Conservation (phyloP, 345 rosid genomes). For the Bruguiera gymnorhiza region DNA sequence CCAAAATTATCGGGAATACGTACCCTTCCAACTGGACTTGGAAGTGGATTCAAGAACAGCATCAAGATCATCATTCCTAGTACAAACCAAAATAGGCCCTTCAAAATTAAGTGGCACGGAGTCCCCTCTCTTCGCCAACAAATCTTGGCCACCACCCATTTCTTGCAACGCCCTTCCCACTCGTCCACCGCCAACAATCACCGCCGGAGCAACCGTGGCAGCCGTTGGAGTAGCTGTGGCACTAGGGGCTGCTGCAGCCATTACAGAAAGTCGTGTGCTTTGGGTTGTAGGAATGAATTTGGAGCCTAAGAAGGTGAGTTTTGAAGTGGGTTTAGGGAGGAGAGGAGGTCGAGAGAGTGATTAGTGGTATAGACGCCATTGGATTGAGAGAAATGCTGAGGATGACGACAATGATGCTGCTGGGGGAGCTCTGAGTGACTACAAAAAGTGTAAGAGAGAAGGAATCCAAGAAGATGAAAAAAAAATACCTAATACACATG, state of each 20-base stretch:
- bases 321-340: constrained; percentile 23
- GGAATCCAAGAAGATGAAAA: too few relatives aligned
- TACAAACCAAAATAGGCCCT: constrained; percentile 91
- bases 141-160: constrained; percentile 79
- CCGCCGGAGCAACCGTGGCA: constrained; percentile 67
- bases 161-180: constrained; percentile 84
- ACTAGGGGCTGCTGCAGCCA: constrained; percentile 41
- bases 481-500: too few relatives aligned
- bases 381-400: too few relatives aligned
- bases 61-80: constrained; percentile 93
- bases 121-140: constrained; percentile 60
- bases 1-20: too few relatives aligned
- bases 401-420: background rate
- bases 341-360: too few relatives aligned
- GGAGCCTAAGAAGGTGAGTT: constrained; percentile 2
- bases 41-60: constrained; percentile 59
- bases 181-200: constrained; percentile 92
- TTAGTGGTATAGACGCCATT: too few relatives aligned
- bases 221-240: constrained; percentile 22
- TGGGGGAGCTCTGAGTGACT: too few relatives aligned
- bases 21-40: too few relatives aligned
- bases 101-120: constrained; percentile 45
- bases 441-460: too few relatives aligned
- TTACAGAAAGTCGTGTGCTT: constrained; percentile 34
- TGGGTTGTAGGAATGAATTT: constrained; percentile 15